Evolutionary conservation across 192 early-diverging fungal species (phyloP), one percentile per base, ranked within the genome.

Genomic region (Backusella australiensis): DNA sequence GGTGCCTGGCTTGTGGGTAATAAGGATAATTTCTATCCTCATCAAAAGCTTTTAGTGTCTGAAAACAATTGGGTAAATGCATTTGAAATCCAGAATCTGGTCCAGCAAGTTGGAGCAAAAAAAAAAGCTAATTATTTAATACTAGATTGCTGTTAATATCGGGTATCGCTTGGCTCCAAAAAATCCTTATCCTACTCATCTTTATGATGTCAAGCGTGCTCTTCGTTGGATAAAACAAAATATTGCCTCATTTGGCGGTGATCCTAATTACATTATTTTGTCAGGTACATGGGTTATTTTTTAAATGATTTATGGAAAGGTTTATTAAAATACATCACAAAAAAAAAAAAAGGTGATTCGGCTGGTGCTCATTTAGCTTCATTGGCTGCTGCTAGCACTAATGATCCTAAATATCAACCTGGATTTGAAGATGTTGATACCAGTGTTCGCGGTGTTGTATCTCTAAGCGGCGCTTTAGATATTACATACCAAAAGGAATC

Each of bases 201-300:
- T 94, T 17, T 82, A 89, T 29, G 91, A 94, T 75, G 86, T 90
- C 69, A 92, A 94, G 74, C 85, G 91, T 15, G 90, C 89, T 49
- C 75, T 94, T 34, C 83, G 90, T 44, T 94, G 93, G 93, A 84
- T 90, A 14, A 90, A 86, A 66, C 73, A 84, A 34, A 89, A 90
- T 68, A 86, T 91, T 68, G 76, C 71, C 46, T 77, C 79, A 11
- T 93, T 90, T 78, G 91, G 91, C 49, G 93, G 93, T 11, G 86
- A 94, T 76, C 87, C 93, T 8, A 72, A 82, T n/a, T 93, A 89
- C 34, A 86, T 94, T 71, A 86, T 88, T n/a, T 82, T 93, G 41
- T 78, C 85, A 21, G 90, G 90, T 74, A 82, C 79, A 14, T 14
- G 14, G 14, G 17, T 11, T 6, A 11, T 9, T 34, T 67, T 34